These are phyloP conservation scores for Phytophthora crassamura DNA, from an alignment of 352 stramenopile genomes.

Conservation along the genomic window DNA sequence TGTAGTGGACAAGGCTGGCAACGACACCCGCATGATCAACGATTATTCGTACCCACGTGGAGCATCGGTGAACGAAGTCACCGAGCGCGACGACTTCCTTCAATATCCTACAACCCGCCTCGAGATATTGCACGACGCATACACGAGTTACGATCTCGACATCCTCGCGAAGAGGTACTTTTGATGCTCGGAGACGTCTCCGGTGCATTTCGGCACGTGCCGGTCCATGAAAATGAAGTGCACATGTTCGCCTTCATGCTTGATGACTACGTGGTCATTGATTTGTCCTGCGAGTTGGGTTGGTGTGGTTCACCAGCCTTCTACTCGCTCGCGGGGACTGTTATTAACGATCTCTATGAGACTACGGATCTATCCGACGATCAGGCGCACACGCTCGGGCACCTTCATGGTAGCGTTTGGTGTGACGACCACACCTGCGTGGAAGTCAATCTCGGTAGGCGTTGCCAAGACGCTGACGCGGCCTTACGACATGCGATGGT, in stretches of 20 bases:
- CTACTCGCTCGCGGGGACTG: constrained; percentile 13
- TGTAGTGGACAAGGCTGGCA: background rate
- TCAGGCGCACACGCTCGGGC: no score
- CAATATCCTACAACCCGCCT: constrained; percentile 22
- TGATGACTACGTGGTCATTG: constrained; percentile 32
- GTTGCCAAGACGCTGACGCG: constrained; percentile 6
- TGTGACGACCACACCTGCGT: constrained; percentile 35
- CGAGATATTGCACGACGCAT: constrained; percentile 28
- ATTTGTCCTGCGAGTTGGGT: constrained; percentile 19
- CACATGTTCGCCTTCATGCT: constrained; percentile 31
- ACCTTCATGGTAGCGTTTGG: constrained; percentile 28
- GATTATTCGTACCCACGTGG: constrained; percentile 17
- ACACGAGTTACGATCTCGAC: background rate
- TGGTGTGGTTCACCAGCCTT: no score
- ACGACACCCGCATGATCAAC: constrained; percentile 18
- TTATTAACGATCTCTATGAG: constrained; percentile 28
- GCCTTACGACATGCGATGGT: constrained; percentile 15
- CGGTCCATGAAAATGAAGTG: constrained; percentile 12
- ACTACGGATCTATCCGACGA: background rate
- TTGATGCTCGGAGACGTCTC: constrained; percentile 36
- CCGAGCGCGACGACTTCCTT: constrained; percentile 1
- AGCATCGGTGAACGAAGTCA: constrained; percentile 26
- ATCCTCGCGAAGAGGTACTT: constrained; percentile 6
- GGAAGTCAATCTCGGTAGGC: constrained; percentile 7
- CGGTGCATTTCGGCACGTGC: constrained; percentile 39